Percentiles rank a stretch among this genome's conserved stretches.
These are phyloP conservation scores for Rhizopogon vulgaris DNA, from an alignment of 768 basidiomycete species.

Conservation along the genomic window DNA sequence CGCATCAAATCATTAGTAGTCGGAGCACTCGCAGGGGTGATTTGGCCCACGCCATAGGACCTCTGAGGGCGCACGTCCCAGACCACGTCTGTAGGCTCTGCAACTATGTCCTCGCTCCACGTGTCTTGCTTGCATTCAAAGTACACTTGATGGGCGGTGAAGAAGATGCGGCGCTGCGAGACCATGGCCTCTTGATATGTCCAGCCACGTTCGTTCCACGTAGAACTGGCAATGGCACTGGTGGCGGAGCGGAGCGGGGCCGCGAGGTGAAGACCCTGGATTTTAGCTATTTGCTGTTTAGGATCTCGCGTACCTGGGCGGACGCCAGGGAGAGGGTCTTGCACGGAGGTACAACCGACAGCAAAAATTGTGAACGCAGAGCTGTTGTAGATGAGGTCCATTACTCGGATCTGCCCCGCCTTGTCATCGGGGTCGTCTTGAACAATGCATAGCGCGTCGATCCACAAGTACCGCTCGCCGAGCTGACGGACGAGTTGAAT, in stretches of 20 bases:
- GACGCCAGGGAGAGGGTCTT: slow-evolving; percentile 7
- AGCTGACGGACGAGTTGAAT: slow-evolving; percentile 10
- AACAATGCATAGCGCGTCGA: slow-evolving; percentile 13
- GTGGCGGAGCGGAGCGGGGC: slow-evolving; percentile 9
- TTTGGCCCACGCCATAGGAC: no score
- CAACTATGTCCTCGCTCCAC: slow-evolving; percentile 13
- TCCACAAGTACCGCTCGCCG: slow-evolving; percentile 14
- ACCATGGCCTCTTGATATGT: slow-evolving; percentile 14
- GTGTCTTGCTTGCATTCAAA: slow-evolving; percentile 11
- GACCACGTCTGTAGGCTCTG: neutral
- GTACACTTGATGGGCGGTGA: slow-evolving; percentile 15
- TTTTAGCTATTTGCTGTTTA: slow-evolving; percentile 4
- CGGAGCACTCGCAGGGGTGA: no score
- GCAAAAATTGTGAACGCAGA: slow-evolving; percentile 11
- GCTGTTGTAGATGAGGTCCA: slow-evolving; percentile 12
- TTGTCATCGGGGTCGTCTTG: slow-evolving; percentile 7
- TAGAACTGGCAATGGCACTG: slow-evolving; percentile 4
- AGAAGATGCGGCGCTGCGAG: slow-evolving; percentile 12
- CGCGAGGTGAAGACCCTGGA: slow-evolving; percentile 4
- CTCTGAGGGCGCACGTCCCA: no score
- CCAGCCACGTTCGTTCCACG: slow-evolving; percentile 12
- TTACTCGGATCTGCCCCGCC: slow-evolving; percentile 8
- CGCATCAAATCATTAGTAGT: no score
- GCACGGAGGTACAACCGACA: slow-evolving; percentile 1
- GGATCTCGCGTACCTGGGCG: neutral